These are phyloP conservation scores for Colletotrichum abscissum DNA, from an alignment of 2,329 filamentous ascomycete species.

Conservation along the genomic window DNA sequence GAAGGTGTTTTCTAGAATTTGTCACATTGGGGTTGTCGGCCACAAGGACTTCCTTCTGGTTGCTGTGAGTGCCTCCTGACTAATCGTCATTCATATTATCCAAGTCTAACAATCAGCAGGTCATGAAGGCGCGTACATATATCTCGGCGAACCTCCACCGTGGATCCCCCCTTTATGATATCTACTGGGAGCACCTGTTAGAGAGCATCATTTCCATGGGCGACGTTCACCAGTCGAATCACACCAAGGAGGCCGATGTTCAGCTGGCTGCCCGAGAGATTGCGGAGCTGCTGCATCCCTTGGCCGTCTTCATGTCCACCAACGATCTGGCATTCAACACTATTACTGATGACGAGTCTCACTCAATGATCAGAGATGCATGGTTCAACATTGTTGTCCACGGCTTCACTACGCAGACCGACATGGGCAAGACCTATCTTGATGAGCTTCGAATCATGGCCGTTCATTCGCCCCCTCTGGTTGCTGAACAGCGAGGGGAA, in stretches of 20 bases:
- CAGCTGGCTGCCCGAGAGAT: slow-evolving; percentile 90
- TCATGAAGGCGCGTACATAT: slow-evolving; percentile 82
- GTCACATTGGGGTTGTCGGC: slow-evolving; percentile 77
- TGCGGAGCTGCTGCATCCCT: slow-evolving; percentile 83
- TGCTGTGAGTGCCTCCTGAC: slow-evolving; percentile 68
- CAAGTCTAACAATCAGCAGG: slow-evolving; percentile 49
- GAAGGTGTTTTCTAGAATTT: slow-evolving; percentile 82
- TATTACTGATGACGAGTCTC: slow-evolving; percentile 73
- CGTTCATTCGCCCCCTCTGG: slow-evolving; percentile 85
- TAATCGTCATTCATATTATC: too few species aligned
- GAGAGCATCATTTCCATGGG: slow-evolving; percentile 92
- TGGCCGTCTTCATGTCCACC: slow-evolving; percentile 84
- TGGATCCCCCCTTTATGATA: slow-evolving; percentile 80
- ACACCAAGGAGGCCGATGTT: slow-evolving; percentile 80
- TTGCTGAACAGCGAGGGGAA: slow-evolving; percentile 89
- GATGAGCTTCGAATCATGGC: slow-evolving; percentile 87
- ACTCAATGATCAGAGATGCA: slow-evolving; percentile 83
- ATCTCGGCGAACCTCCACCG: slow-evolving; percentile 77
- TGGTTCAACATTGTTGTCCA: slow-evolving; percentile 99
- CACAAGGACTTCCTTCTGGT: slow-evolving; percentile 75
- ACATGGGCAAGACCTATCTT: slow-evolving; percentile 77
- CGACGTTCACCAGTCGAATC: slow-evolving; percentile 80
- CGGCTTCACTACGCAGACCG: slow-evolving; percentile 82
- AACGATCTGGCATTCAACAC: slow-evolving; percentile 65
- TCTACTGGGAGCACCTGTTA: slow-evolving; percentile 86